phyloP scores from a whole-genome alignment of 2,329 filamentous ascomycete genomes.

The Bimuria novae-zelandiae region DNA sequence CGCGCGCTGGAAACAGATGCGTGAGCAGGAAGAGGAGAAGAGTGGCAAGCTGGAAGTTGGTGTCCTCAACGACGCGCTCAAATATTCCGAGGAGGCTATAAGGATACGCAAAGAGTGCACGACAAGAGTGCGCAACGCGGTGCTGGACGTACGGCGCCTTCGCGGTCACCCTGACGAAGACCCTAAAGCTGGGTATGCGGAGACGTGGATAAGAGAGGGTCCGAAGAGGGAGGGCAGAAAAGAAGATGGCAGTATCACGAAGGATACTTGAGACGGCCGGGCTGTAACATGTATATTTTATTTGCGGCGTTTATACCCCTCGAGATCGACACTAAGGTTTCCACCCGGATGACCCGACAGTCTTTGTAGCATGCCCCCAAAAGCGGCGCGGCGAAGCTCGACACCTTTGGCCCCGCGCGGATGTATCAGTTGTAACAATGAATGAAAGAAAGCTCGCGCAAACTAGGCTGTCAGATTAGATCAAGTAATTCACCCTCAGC shows the following conservation, averaged over 20 bases:
- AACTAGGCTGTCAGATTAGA: slow-evolving; percentile 62
- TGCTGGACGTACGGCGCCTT: slow-evolving; percentile 74
- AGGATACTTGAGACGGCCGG: slow-evolving; percentile 52
- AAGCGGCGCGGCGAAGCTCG: neutral
- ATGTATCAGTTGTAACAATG: neutral
- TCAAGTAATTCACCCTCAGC: slow-evolving; percentile 63
- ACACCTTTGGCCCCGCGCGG: neutral
- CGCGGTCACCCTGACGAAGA: slow-evolving; percentile 81
- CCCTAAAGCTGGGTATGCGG: slow-evolving; percentile 73
- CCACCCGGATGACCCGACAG: neutral
- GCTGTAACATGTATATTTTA: slow-evolving; percentile 14
- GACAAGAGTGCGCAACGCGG: slow-evolving; percentile 74
- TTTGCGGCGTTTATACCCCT: neutral
- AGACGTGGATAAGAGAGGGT: slow-evolving; percentile 74
- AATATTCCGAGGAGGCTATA: slow-evolving; percentile 74
- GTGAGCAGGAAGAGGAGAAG: slow-evolving; percentile 57
- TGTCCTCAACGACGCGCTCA: slow-evolving; percentile 67
- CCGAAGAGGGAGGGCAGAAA: slow-evolving; percentile 59
- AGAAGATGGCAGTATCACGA: slow-evolving; percentile 64
- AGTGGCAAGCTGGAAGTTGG: slow-evolving; percentile 55
- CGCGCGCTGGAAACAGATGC: slow-evolving; percentile 71
- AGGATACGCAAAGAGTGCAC: slow-evolving; percentile 81
- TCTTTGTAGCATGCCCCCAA: too few relatives aligned
- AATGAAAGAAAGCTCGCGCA: neutral
- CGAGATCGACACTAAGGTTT: too few relatives aligned